phyloP scores from a whole-genome alignment of 2,329 filamentous ascomycete species.

The Diaporthe helianthi region DNA sequence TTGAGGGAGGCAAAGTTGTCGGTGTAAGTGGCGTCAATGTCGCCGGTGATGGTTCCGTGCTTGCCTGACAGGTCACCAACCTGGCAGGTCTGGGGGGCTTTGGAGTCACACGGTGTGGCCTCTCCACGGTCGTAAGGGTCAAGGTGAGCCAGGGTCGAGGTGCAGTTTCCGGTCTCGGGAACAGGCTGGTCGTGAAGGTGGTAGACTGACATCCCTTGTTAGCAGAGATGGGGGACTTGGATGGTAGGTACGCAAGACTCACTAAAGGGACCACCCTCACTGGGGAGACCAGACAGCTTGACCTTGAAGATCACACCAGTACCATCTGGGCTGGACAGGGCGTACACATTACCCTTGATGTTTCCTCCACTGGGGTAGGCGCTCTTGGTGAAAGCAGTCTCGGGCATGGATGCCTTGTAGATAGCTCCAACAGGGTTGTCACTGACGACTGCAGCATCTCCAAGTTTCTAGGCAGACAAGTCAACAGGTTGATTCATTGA shows the following conservation, averaged over 20 bases:
- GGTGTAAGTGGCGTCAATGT: constrained; percentile 57
- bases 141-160: constrained; percentile 69
- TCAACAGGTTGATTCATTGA: neutral
- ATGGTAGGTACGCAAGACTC: constrained; percentile 37
- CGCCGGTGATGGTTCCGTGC: constrained; percentile 64
- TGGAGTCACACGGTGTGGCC: constrained; percentile 63
- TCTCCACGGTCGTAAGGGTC: constrained; percentile 75
- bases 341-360: constrained; percentile 40
- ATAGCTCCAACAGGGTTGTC: constrained; percentile 29
- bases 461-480: constrained; percentile 1
- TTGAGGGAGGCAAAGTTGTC: constrained; percentile 66
- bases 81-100: constrained; percentile 70
- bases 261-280: constrained; percentile 44
- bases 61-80: constrained; percentile 81
- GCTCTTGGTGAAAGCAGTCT: constrained; percentile 26
- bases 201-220: constrained; percentile 59
- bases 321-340: constrained; percentile 40
- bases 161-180: constrained; percentile 74
- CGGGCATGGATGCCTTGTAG: constrained; percentile 29
- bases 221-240: constrained; percentile 30
- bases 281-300: constrained; percentile 43
- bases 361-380: constrained; percentile 32
- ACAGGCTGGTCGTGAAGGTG: constrained; percentile 75
- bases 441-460: constrained; percentile 28
- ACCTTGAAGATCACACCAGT: constrained; percentile 44